These are phyloP conservation scores for Lentinula raphanica DNA, from an alignment of 768 basidiomycete species.

Conservation along the genomic window DNA sequence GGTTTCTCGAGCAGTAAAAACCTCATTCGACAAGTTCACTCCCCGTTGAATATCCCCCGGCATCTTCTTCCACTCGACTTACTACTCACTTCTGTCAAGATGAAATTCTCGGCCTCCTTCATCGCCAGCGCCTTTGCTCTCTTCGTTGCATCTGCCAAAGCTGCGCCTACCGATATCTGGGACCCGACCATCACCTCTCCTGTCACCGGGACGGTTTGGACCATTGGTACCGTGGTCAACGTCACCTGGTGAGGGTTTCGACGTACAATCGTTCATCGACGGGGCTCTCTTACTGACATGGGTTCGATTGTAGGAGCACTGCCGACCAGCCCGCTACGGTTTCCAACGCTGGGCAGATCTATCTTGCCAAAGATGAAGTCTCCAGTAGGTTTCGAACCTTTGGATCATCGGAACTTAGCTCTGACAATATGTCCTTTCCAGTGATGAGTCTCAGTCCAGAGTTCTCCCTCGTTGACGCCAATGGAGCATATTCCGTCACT, in stretches of 20 bases:
- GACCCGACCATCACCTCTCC: conserved; percentile 7
- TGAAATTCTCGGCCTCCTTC: neutral
- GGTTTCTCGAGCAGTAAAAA: neutral
- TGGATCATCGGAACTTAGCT: no score
- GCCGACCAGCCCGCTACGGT: conserved; percentile 33
- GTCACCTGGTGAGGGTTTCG: conserved; percentile 21
- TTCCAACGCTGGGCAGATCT: conserved; percentile 28
- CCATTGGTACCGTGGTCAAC: neutral
- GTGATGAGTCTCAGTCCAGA: neutral
- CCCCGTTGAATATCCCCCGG: neutral
- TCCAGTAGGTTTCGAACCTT: conserved; percentile 22
- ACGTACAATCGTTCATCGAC: no score
- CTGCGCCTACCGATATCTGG: neutral
- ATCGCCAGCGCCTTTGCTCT: neutral
- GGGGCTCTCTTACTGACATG: no score
- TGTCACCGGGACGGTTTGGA: conserved; percentile 5
- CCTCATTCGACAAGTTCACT: neutral
- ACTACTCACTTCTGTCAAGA: neutral
- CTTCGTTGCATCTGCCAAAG: neutral
- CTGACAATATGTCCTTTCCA: neutral
- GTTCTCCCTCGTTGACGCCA: conserved; percentile 21
- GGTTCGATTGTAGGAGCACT: conserved; percentile 36
- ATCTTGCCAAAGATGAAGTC: conserved; percentile 22
- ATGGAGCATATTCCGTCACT: conserved; percentile 32
- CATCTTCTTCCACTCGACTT: neutral